A percentile compares a stretch with the other conserved stretches of the same genome.
Conservation (phyloP, 768 basidiomycete genomes). For the Rubroboletus pulcherrimus region DNA sequence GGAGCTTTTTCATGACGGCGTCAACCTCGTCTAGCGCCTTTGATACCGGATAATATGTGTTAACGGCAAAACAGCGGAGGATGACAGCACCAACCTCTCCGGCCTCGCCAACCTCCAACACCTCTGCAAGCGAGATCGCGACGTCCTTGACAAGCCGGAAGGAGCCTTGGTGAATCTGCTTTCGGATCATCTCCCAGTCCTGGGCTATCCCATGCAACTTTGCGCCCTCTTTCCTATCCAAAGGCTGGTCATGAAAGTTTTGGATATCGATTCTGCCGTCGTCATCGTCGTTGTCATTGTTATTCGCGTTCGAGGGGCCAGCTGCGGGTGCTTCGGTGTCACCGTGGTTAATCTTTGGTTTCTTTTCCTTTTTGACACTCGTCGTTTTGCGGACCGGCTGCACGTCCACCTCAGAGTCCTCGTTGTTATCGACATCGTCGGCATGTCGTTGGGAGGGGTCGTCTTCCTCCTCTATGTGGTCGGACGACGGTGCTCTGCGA, state of each 20-base stretch:
- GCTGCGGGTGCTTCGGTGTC: conserved; percentile 15
- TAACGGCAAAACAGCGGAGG: neutral
- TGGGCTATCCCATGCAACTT: conserved; percentile 54
- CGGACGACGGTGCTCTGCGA: conserved; percentile 49
- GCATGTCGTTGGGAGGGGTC: conserved; percentile 34
- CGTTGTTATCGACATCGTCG: conserved; percentile 40
- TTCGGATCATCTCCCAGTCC: conserved; percentile 60
- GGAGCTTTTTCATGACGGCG: conserved; percentile 57
- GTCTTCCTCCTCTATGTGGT: conserved; percentile 57
- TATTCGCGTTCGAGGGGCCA: conserved; percentile 18
- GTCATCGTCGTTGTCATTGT: conserved; percentile 36
- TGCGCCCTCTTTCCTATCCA: conserved; percentile 47
- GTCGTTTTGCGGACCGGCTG: conserved; percentile 33
- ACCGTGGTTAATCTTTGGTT: conserved; percentile 25
- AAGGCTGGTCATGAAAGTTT: conserved; percentile 63
- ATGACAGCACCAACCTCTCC: conserved; percentile 42
- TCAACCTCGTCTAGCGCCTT: conserved; percentile 64
- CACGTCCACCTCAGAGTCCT: conserved; percentile 37
- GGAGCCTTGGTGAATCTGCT: conserved; percentile 42
- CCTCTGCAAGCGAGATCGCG: conserved; percentile 59
- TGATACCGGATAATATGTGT: neutral
- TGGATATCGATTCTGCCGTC: conserved; percentile 57
- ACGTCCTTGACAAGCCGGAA: conserved; percentile 48
- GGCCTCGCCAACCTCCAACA: conserved; percentile 49
- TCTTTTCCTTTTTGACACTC: conserved; percentile 32